A percentile compares a stretch with the other conserved stretches of the same genome.
These are phyloP conservation scores for Malus hybrid DNA, from an alignment of 331 rosid genomes.

Conservation along the genomic window DNA sequence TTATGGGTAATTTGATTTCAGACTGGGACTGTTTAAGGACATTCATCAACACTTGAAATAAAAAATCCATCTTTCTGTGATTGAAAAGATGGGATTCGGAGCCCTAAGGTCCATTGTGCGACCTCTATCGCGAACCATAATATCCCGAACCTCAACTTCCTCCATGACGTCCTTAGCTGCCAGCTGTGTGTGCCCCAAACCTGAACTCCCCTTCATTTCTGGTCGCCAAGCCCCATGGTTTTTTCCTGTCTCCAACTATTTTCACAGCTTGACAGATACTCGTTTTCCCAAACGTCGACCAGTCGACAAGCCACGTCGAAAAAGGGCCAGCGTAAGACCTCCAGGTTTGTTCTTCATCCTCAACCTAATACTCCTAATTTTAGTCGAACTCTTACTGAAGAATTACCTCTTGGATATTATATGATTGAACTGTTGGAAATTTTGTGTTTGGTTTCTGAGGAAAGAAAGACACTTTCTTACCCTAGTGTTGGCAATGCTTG, in stretches of 20 bases:
- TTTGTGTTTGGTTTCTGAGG: neutral
- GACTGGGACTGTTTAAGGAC: neutral
- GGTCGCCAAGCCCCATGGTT: conserved; percentile 36
- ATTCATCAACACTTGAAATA: neutral
- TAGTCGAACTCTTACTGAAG: neutral
- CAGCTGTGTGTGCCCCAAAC: conserved; percentile 4
- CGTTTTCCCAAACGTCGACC: conserved; percentile 85
- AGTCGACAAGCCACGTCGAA: conserved; percentile 53
- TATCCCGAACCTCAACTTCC: conserved; percentile 8
- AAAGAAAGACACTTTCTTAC: neutral
- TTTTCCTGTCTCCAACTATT: conserved; percentile 32
- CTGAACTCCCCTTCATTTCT: conserved; percentile 13
- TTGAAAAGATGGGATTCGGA: conserved; percentile 46
- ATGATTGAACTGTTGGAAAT: neutral
- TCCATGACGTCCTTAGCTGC: conserved; percentile 12
- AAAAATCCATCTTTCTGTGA: neutral
- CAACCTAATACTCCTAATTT: neutral
- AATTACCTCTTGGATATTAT: too few relatives aligned
- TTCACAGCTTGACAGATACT: conserved; percentile 88
- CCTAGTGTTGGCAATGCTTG: neutral
- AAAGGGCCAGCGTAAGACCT: conserved; percentile 68
- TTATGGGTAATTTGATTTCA: neutral
- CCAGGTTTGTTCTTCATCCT: conserved; percentile 31
- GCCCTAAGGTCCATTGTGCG: conserved; percentile 38
- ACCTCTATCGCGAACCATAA: conserved; percentile 34